These are phyloP conservation scores for Mesembryanthemum crystallinum DNA, from an alignment of 148 eudicot genomes.

Conservation along the genomic window DNA sequence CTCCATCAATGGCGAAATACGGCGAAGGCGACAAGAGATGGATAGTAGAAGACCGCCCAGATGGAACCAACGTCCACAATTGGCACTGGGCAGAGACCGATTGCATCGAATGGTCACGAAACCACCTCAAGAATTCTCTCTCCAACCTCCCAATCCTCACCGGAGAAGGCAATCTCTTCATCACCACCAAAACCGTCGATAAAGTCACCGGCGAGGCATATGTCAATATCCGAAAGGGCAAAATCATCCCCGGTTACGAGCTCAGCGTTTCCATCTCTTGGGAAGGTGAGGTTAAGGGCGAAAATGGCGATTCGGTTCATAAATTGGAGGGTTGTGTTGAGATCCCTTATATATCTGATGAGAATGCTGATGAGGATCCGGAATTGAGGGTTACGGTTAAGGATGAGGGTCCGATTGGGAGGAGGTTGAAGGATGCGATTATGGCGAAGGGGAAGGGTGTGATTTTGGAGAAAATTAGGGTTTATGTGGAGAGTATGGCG, in stretches of 20 bases:
- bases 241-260: conserved; percentile 91
- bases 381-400: conserved; percentile 49
- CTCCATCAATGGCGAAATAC: conserved; percentile 62
- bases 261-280: conserved; percentile 45
- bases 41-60: conserved; percentile 84
- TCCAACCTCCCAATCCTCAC: conserved; percentile 41
- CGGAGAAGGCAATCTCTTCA: conserved; percentile 54
- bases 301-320: conserved; percentile 29
- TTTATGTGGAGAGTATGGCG: conserved; percentile 72
- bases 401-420: conserved; percentile 63
- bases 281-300: conserved; percentile 66
- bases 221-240: conserved; percentile 87
- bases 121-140: conserved; percentile 44
- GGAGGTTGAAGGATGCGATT: conserved; percentile 59
- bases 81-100: conserved; percentile 99
- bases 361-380: conserved; percentile 80
- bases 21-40: conserved; percentile 96
- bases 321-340: conserved; percentile 53
- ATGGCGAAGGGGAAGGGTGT: conserved; percentile 52
- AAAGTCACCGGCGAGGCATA: conserved; percentile 81
- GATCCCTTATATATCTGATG: conserved; percentile 75
- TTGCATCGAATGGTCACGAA: conserved; percentile 75
- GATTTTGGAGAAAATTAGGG: conserved; percentile 65
- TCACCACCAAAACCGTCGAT: conserved; percentile 40
- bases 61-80: conserved; percentile 94